Evolutionary conservation across 2,329 filamentous ascomycete species (phyloP).

Genomic region (Sarocladium strictum): DNA sequence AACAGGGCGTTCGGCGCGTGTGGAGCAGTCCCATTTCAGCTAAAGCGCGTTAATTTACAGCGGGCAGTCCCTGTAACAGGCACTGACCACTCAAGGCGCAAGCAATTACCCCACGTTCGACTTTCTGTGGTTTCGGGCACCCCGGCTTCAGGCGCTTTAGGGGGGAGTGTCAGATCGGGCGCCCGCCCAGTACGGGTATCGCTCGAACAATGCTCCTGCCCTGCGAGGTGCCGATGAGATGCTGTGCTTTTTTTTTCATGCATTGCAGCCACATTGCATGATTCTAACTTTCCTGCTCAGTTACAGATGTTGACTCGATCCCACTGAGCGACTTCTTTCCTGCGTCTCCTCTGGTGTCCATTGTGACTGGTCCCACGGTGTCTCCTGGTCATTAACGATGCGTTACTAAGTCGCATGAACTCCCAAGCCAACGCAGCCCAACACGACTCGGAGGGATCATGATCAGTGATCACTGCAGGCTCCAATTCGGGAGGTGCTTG

Average conservation of each 20-base stretch:
- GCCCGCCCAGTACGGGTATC: conserved; percentile 8
- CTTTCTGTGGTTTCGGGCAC: background rate
- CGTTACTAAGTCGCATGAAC: background rate
- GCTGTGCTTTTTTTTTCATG: background rate
- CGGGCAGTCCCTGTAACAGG: background rate
- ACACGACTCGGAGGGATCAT: too few relatives aligned
- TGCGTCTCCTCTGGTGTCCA: too few relatives aligned
- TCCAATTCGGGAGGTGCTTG: background rate
- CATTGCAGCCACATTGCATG: conserved; percentile 6
- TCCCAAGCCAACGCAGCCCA: background rate
- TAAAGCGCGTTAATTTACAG: background rate
- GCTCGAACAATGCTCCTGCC: background rate
- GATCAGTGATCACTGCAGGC: background rate
- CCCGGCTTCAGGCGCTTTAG: background rate
- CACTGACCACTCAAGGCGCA: background rate
- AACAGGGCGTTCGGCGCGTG: background rate
- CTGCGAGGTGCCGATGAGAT: background rate
- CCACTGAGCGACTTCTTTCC: too few relatives aligned
- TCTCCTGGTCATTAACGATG: background rate
- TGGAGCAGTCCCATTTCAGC: background rate
- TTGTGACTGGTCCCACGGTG: background rate
- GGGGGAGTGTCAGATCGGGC: conserved; percentile 3
- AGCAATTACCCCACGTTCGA: conserved; percentile 1
- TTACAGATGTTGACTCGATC: too few relatives aligned
- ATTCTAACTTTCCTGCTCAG: background rate